Conservation (phyloP, 768 basidiomycete species). For the Amanita jacksonii region DNA sequence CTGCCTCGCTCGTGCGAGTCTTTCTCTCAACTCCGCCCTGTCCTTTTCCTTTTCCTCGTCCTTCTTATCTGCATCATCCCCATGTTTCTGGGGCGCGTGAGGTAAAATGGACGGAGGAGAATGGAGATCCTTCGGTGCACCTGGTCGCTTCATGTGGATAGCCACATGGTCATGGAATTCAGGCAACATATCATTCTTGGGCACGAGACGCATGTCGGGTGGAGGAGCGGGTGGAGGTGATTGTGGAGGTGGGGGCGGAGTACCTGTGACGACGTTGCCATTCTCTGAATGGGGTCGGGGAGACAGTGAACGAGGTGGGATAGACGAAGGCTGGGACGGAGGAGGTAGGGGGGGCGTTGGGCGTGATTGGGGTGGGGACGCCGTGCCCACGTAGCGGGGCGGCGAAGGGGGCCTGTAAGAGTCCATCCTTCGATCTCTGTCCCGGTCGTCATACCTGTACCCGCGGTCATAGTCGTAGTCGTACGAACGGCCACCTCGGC, state of each 20-base stretch:
- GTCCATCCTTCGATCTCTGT: slow-evolving; percentile 16
- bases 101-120: slow-evolving; percentile 32
- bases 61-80: background rate
- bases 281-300: slow-evolving; percentile 11
- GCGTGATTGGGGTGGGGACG: slow-evolving; percentile 15
- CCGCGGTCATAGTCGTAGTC: slow-evolving; percentile 6
- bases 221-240: slow-evolving; percentile 23
- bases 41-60: slow-evolving; percentile 15
- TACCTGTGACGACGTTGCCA: slow-evolving; percentile 9
- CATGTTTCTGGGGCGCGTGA: background rate
- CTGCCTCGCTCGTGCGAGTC: slow-evolving; percentile 27
- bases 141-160: slow-evolving; percentile 37
- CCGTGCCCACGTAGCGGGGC: too few species aligned
- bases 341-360: slow-evolving; percentile 8
- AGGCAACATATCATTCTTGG: slow-evolving; percentile 26
- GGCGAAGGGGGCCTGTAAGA: slow-evolving; percentile 16
- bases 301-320: slow-evolving; percentile 13
- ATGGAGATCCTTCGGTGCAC: slow-evolving; percentile 34
- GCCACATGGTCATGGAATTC: slow-evolving; percentile 28
- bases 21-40: slow-evolving; percentile 17
- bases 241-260: slow-evolving; percentile 19
- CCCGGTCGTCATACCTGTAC: slow-evolving; percentile 12
- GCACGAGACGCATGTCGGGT: slow-evolving; percentile 17
- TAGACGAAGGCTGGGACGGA: slow-evolving; percentile 16
- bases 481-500: slow-evolving; percentile 22